phyloP scores from a whole-genome alignment of 2,329 filamentous ascomycete genomes.

The Ophiostoma triangulosporum region DNA sequence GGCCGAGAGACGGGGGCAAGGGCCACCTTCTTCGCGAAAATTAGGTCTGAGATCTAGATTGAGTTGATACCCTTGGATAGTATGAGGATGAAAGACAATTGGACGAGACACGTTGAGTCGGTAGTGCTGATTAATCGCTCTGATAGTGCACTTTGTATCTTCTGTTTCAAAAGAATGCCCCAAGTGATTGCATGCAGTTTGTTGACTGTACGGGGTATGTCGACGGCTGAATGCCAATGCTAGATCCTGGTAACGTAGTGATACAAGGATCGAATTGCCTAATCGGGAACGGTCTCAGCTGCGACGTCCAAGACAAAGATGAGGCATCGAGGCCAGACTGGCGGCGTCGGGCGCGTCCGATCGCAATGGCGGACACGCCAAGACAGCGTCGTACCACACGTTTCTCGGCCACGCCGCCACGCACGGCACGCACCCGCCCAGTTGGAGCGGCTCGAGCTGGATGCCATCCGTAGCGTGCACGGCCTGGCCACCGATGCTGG shows the following conservation, averaged over 20 bases:
- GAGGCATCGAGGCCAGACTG: slow-evolving; percentile 51
- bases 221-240: too few relatives aligned
- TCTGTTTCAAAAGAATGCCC: too few relatives aligned
- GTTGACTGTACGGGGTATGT: too few relatives aligned
- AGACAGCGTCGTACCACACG: slow-evolving; percentile 31
- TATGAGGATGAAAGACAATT: too few relatives aligned
- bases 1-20: slow-evolving; percentile 1
- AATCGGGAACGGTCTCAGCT: neutral
- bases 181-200: too few relatives aligned
- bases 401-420: slow-evolving; percentile 32
- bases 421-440: slow-evolving; percentile 33
- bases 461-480: slow-evolving; percentile 42
- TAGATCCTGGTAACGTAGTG: too few relatives aligned
- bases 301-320: slow-evolving; percentile 25
- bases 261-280: neutral
- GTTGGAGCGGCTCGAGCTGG: slow-evolving; percentile 37
- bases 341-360: slow-evolving; percentile 55
- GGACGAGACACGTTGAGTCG: neutral
- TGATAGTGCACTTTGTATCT: too few relatives aligned
- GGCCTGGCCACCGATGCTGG: slow-evolving; percentile 34
- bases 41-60: neutral
- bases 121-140: too few relatives aligned
- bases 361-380: slow-evolving; percentile 36
- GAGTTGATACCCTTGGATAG: too few relatives aligned
- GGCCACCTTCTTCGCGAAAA: too few relatives aligned